phyloP scores from a whole-genome alignment of 805 yeast species.

The Wickerhamiella kurtzmanii region DNA sequence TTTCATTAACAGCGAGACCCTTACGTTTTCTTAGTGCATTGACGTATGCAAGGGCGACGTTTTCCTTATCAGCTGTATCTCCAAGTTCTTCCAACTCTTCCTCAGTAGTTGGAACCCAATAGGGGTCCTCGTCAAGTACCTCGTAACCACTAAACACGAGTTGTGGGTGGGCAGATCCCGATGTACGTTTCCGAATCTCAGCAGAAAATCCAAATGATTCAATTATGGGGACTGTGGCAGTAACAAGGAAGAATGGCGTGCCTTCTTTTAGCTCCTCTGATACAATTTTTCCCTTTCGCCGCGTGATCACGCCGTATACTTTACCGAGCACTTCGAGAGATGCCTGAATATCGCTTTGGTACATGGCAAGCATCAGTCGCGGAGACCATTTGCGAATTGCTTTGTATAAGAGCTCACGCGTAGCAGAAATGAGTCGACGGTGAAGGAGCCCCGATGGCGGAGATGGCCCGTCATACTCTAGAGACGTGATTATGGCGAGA shows the following conservation, averaged over 20 bases:
- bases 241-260: slow-evolving; percentile 84
- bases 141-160: slow-evolving; percentile 82
- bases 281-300: slow-evolving; percentile 68
- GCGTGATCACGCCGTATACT: slow-evolving; percentile 87
- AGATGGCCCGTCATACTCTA: slow-evolving; percentile 20
- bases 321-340: slow-evolving; percentile 88
- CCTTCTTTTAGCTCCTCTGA: slow-evolving; percentile 97
- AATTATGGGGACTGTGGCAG: slow-evolving; percentile 77
- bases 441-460: slow-evolving; percentile 23
- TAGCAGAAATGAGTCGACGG: slow-evolving; percentile 57
- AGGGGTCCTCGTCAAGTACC: slow-evolving; percentile 81
- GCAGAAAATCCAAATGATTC: slow-evolving; percentile 96
- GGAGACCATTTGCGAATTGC: slow-evolving; percentile 75
- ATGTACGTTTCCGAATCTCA: slow-evolving; percentile 80
- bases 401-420: slow-evolving; percentile 59
- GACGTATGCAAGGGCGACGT: slow-evolving; percentile 78
- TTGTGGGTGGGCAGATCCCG: slow-evolving; percentile 97
- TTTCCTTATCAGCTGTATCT: slow-evolving; percentile 82
- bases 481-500: slow-evolving; percentile 15
- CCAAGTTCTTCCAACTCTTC: slow-evolving; percentile 92
- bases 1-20: slow-evolving; percentile 81
- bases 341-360: slow-evolving; percentile 89
- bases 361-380: slow-evolving; percentile 81
- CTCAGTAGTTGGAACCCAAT: slow-evolving; percentile 97
- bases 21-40: slow-evolving; percentile 69